Percentiles rank a stretch among this genome's conserved stretches.
Conservation (phyloP, 768 basidiomycete genomes). For the Dioszegia crocea region DNA sequence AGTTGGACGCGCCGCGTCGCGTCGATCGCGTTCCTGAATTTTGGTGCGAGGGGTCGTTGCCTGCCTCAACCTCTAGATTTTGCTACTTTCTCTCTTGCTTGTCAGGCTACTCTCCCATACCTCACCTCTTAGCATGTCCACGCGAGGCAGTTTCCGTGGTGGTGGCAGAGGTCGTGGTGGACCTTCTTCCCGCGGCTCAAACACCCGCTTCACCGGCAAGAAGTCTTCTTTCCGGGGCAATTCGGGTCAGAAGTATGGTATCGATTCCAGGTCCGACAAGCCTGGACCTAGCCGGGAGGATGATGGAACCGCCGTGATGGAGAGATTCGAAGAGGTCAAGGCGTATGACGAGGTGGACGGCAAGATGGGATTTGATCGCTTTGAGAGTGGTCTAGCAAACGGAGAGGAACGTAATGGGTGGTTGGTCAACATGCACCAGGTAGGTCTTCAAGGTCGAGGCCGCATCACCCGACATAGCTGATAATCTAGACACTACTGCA, state of each 20-base stretch:
- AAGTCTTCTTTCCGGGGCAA: conserved; percentile 43
- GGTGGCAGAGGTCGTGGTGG: conserved; percentile 33
- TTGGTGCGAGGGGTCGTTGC: neutral
- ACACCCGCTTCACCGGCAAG: conserved; percentile 47
- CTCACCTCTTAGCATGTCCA: neutral
- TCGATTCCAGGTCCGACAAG: conserved; percentile 19
- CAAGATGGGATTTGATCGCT: conserved; percentile 77
- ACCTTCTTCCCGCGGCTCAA: conserved; percentile 29
- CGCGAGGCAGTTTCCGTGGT: conserved; percentile 5
- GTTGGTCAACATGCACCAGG: conserved; percentile 98
- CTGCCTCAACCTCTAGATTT: no score
- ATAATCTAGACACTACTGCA: conserved; percentile 69
- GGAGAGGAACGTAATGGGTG: conserved; percentile 77
- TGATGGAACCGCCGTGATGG: conserved; percentile 80
- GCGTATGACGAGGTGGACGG: conserved; percentile 84
- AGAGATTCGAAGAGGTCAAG: conserved; percentile 74
- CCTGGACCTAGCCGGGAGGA: conserved; percentile 72
- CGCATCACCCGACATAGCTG: no score
- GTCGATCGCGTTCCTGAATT: neutral
- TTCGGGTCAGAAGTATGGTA: conserved; percentile 13
- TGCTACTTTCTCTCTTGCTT: neutral
- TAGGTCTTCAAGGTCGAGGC: conserved; percentile 55
- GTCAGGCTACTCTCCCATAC: neutral
- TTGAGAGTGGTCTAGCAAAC: conserved; percentile 58
- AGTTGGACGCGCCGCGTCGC: no score